Percentiles rank a stretch among this genome's conserved stretches.
Conservation (phyloP, 2,329 filamentous ascomycete genomes). For the Trichophyton verrucosum region DNA sequence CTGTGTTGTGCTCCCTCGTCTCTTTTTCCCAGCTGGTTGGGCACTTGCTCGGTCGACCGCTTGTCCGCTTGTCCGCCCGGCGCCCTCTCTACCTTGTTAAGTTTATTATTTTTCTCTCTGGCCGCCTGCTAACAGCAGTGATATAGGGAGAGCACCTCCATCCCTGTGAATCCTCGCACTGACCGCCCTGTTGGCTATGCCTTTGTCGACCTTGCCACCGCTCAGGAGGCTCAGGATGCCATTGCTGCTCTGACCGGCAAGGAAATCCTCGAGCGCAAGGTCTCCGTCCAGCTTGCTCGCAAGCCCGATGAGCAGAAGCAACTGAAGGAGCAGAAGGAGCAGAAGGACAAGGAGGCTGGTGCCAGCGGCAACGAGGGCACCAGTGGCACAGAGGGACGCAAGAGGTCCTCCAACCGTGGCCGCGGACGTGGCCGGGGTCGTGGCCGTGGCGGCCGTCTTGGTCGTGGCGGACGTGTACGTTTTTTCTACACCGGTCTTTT, state of each 20-base stretch:
- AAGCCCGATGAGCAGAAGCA: conserved; percentile 82
- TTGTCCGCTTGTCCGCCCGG: too few relatives aligned
- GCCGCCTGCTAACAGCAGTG: not conserved
- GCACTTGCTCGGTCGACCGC: too few relatives aligned
- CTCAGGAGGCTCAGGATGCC: conserved; percentile 86
- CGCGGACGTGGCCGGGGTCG: conserved; percentile 49
- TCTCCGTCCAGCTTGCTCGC: conserved; percentile 95
- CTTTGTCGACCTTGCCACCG: conserved; percentile 94
- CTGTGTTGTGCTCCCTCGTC: too few relatives aligned
- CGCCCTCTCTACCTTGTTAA: too few relatives aligned
- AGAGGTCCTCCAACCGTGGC: conserved; percentile 45
- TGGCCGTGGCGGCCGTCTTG: conserved; percentile 53
- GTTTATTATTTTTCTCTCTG: too few relatives aligned
- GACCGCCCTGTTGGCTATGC: conserved; percentile 97
- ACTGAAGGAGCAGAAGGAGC: conserved; percentile 36
- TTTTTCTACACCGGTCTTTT: conserved; percentile 14
- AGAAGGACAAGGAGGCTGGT: conserved; percentile 39
- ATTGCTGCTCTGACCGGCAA: conserved; percentile 93
- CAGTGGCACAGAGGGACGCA: conserved; percentile 51
- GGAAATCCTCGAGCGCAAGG: conserved; percentile 96
- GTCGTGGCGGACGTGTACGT: conserved; percentile 56
- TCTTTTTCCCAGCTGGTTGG: too few relatives aligned
- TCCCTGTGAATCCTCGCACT: conserved; percentile 98
- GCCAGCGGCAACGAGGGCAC: conserved; percentile 64
- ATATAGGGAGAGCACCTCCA: conserved; percentile 87